Conservation (phyloP, 176 grass and related monocot species). For the Zea luxurians region DNA sequence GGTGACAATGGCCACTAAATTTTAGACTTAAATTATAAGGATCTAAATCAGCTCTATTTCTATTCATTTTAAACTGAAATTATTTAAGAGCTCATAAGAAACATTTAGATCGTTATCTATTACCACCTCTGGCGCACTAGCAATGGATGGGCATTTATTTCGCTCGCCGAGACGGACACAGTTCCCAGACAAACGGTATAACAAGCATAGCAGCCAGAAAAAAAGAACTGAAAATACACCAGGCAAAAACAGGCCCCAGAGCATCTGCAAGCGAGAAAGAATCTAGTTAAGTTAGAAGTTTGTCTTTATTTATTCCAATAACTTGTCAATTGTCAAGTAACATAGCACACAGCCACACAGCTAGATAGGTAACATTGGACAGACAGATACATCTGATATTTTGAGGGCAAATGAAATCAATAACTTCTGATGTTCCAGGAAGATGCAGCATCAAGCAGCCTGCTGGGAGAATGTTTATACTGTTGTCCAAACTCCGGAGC, state of each 20-base stretch:
- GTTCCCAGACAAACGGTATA: background rate
- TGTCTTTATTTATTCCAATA: slow-evolving; percentile 28
- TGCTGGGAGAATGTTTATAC: background rate
- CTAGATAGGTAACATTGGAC: background rate
- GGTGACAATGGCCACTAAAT: too few relatives aligned
- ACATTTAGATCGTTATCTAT: too few relatives aligned
- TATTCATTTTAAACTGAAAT: too few relatives aligned
- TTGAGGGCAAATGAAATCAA: background rate
- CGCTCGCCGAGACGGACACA: background rate
- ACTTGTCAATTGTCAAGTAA: slow-evolving; percentile 3
- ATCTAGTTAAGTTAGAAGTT: background rate
- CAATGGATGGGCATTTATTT: background rate
- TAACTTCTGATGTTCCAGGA: slow-evolving; percentile 19
- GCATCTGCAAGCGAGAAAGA: background rate
- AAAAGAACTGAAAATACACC: background rate
- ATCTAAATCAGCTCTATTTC: too few relatives aligned
- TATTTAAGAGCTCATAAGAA: too few relatives aligned
- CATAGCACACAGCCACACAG: background rate
- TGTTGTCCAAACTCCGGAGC: background rate
- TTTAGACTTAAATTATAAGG: too few relatives aligned
- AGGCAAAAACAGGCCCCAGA: background rate
- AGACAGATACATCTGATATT: background rate
- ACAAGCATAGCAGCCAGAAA: background rate
- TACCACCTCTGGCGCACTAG: background rate
- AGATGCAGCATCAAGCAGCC: slow-evolving; percentile 25